Conservation (phyloP, 768 basidiomycete genomes). For the Mycena polygramma region DNA sequence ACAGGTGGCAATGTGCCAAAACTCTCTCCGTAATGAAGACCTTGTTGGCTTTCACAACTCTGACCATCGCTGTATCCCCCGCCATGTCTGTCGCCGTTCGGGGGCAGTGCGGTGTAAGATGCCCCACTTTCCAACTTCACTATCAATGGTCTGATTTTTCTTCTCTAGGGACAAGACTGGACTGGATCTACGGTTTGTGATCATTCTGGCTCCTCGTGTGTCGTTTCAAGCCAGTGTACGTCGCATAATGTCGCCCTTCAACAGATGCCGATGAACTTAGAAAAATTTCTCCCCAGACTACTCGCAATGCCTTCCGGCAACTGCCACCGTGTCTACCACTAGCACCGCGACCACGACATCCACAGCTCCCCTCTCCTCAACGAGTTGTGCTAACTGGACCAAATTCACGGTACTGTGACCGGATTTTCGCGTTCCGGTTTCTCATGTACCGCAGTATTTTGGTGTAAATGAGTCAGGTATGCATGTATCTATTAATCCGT, state of each 20-base stretch:
- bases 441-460: slow-evolving; percentile 52
- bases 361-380: slow-evolving; percentile 43
- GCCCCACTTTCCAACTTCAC: slow-evolving; percentile 18
- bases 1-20: not conserved
- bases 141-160: slow-evolving; percentile 14
- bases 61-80: slow-evolving; percentile 46
- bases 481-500: not conserved
- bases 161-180: slow-evolving; percentile 54
- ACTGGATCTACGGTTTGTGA: slow-evolving; percentile 61
- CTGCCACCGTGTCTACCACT: slow-evolving; percentile 38
- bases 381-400: slow-evolving; percentile 50
- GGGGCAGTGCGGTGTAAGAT: slow-evolving; percentile 63
- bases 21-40: slow-evolving; percentile 24
- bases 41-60: slow-evolving; percentile 47
- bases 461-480: slow-evolving; percentile 71
- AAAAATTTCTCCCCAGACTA: slow-evolving; percentile 50
- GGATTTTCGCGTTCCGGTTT: not conserved
- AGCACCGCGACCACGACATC: slow-evolving; percentile 44
- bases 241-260: not conserved
- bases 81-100: slow-evolving; percentile 55
- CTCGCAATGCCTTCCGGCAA: slow-evolving; percentile 58
- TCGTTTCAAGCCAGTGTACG: slow-evolving; percentile 58
- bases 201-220: slow-evolving; percentile 57
- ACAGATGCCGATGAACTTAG: not conserved
- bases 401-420: slow-evolving; percentile 58